A percentile compares a stretch with the other conserved stretches of the same genome.
phyloP scores from a whole-genome alignment of 2,329 filamentous ascomycete genomes.

The Ampelomyces quisqualis region DNA sequence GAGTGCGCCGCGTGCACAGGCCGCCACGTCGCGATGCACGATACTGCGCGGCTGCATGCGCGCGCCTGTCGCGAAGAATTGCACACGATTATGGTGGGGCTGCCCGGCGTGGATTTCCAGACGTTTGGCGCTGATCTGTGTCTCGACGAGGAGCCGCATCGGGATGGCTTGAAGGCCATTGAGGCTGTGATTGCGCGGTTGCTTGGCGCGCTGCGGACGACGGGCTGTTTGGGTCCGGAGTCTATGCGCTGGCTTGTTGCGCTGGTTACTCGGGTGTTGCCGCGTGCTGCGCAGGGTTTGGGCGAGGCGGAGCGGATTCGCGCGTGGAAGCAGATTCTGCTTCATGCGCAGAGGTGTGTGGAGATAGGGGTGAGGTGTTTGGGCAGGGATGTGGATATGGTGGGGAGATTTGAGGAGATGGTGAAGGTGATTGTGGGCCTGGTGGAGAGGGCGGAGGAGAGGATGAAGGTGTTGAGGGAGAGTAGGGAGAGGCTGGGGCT shows the following conservation, averaged over 20 bases:
- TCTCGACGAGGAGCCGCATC: too few species aligned
- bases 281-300: too few species aligned
- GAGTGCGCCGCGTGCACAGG: conserved; percentile 13
- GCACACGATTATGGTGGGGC: neutral
- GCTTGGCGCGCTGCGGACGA: conserved; percentile 6
- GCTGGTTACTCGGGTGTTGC: conserved; percentile 13
- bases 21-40: conserved; percentile 5
- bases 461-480: too few species aligned
- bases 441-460: too few species aligned
- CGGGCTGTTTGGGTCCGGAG: conserved; percentile 8
- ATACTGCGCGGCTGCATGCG: conserved; percentile 1
- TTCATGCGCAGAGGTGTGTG: too few species aligned
- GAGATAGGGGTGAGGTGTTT: too few species aligned
- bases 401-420: too few species aligned
- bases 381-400: too few species aligned
- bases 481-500: too few species aligned
- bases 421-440: too few species aligned
- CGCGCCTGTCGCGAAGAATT: conserved; percentile 1
- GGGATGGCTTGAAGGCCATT: neutral
- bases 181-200: conserved; percentile 6
- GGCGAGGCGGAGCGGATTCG: too few species aligned
- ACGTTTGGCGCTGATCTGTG: neutral
- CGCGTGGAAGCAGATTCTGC: too few species aligned
- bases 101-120: neutral
- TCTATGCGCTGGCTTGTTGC: conserved; percentile 13